These are phyloP conservation scores for Monilinia fructigena DNA, from an alignment of 2,329 filamentous ascomycete species.

Conservation along the genomic window DNA sequence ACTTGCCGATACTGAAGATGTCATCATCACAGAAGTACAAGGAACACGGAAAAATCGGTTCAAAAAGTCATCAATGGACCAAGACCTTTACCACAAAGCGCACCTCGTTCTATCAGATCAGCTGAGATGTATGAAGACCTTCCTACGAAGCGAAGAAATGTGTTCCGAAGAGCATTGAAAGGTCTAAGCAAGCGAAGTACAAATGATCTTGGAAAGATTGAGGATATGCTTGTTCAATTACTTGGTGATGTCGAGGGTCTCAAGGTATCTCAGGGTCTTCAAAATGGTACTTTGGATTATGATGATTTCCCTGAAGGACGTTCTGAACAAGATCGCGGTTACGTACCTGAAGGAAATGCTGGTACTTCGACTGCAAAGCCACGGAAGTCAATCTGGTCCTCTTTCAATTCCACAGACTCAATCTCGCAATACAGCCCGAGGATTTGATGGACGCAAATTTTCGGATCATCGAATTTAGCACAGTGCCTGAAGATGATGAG, in stretches of 20 bases:
- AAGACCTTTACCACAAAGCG: slow-evolving; percentile 70
- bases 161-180: slow-evolving; percentile 93
- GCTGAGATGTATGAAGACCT: slow-evolving; percentile 54
- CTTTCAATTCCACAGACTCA: slow-evolving; percentile 57
- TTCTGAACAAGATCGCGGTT: slow-evolving; percentile 69
- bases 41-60: slow-evolving; percentile 81
- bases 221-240: slow-evolving; percentile 88
- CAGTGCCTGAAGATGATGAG: slow-evolving; percentile 80
- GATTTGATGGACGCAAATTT: slow-evolving; percentile 48
- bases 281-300: slow-evolving; percentile 61
- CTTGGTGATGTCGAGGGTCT: slow-evolving; percentile 87
- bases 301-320: slow-evolving; percentile 61
- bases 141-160: slow-evolving; percentile 79
- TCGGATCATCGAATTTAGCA: slow-evolving; percentile 87
- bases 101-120: slow-evolving; percentile 49
- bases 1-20: slow-evolving; percentile 83
- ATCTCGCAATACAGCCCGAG: slow-evolving; percentile 45
- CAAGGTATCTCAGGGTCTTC: slow-evolving; percentile 56
- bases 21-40: slow-evolving; percentile 83
- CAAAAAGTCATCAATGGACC: slow-evolving; percentile 83
- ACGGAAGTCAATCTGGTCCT: slow-evolving; percentile 73
- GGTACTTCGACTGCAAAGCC: slow-evolving; percentile 70
- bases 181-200: slow-evolving; percentile 84
- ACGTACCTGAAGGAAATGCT: slow-evolving; percentile 79
- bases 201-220: slow-evolving; percentile 83